A percentile compares a stretch with the other conserved stretches of the same genome.
These are phyloP conservation scores for Tolypocladium tropicale DNA, from an alignment of 2,329 filamentous ascomycete genomes.

Conservation along the genomic window DNA sequence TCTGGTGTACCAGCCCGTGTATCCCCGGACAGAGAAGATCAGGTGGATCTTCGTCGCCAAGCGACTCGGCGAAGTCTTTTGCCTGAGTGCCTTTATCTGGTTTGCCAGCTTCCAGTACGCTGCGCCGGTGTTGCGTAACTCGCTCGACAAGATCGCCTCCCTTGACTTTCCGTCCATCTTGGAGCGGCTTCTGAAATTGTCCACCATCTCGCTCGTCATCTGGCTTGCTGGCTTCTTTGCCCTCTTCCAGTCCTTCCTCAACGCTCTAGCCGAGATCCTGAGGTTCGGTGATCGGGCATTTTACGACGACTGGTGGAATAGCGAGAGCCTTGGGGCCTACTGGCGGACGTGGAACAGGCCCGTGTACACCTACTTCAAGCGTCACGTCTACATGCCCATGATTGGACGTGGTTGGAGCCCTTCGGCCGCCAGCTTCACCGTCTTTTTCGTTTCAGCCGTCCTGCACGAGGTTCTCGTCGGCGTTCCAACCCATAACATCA, in stretches of 20 bases:
- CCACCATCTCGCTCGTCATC: conserved; percentile 88
- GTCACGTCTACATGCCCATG: conserved; percentile 85
- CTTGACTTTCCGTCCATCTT: conserved; percentile 73
- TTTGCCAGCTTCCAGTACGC: conserved; percentile 91
- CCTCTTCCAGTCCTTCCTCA: conserved; percentile 85
- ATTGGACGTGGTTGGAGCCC: conserved; percentile 74
- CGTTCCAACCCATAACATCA: conserved; percentile 86
- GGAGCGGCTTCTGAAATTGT: conserved; percentile 88
- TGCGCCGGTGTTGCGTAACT: conserved; percentile 79
- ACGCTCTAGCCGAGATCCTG: conserved; percentile 82
- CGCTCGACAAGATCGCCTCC: conserved; percentile 73
- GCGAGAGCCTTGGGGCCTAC: conserved; percentile 72
- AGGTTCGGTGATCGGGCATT: conserved; percentile 89
- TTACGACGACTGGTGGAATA: conserved; percentile 98
- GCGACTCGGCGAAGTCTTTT: conserved; percentile 65
- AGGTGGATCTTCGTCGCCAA: conserved; percentile 85
- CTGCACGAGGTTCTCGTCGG: conserved; percentile 90
- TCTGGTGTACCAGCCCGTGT: conserved; percentile 91
- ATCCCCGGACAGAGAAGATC: conserved; percentile 72
- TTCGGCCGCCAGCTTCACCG: conserved; percentile 59
- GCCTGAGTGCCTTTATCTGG: conserved; percentile 86
- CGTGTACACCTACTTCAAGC: conserved; percentile 91
- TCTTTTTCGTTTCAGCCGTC: conserved; percentile 81
- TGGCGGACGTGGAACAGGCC: conserved; percentile 98
- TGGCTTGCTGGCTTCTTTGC: conserved; percentile 98